Percentiles rank a stretch among this genome's conserved stretches.
Conservation (phyloP, 2,329 filamentous ascomycete genomes). For the Penicillium verrucosum region DNA sequence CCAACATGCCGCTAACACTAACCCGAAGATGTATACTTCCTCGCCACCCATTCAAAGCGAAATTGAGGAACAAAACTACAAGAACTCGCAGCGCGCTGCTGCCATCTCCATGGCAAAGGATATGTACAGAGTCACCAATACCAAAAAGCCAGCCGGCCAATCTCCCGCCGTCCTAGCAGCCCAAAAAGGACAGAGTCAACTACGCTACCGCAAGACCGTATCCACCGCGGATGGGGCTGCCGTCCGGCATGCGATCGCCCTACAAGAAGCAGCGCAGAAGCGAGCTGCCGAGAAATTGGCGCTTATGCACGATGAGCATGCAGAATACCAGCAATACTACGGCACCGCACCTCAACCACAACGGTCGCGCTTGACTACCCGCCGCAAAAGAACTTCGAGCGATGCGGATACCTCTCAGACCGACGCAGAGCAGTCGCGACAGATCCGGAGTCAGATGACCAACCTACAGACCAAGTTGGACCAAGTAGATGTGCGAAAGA, state of each 20-base stretch:
- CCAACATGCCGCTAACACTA: constrained; percentile 63
- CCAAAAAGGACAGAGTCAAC: constrained; percentile 35
- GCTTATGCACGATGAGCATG: constrained; percentile 70
- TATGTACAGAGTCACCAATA: constrained; percentile 67
- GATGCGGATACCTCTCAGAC: constrained; percentile 58
- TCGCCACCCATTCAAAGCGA: constrained; percentile 69
- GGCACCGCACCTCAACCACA: constrained; percentile 52
- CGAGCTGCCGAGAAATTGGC: constrained; percentile 79
- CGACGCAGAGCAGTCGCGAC: constrained; percentile 66
- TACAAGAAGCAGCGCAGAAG: constrained; percentile 84
- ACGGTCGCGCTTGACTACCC: constrained; percentile 53
- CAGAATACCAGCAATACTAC: constrained; percentile 74
- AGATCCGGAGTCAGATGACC: constrained; percentile 76
- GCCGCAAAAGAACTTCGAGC: constrained; percentile 63
- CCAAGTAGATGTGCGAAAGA: constrained; percentile 44
- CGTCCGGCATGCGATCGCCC: constrained; percentile 38
- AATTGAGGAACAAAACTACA: constrained; percentile 67
- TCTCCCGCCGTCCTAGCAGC: constrained; percentile 27
- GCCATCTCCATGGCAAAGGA: constrained; percentile 85
- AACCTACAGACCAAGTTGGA: constrained; percentile 66
- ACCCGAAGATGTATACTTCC: constrained; percentile 75
- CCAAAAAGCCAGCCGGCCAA: constrained; percentile 25
- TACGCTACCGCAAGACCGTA: constrained; percentile 32
- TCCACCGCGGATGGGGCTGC: constrained; percentile 25
- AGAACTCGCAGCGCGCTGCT: constrained; percentile 73